Conservation (phyloP, 2,329 filamentous ascomycete genomes). For the Aspergillus sp. region DNA sequence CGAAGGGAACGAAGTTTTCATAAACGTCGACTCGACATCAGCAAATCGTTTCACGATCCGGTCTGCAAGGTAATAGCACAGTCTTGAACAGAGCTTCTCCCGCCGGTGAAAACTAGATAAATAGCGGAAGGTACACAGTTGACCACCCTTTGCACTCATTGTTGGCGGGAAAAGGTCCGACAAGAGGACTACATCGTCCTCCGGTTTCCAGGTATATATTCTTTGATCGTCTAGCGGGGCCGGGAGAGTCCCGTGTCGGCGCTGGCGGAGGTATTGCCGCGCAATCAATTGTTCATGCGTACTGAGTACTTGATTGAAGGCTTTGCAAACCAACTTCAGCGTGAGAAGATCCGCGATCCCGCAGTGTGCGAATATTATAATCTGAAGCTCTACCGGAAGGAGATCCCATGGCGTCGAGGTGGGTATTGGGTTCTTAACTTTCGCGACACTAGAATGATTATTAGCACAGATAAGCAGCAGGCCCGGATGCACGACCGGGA, state of each 20-base stretch:
- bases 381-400: constrained; percentile 43
- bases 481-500: background rate
- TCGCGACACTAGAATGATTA: constrained; percentile 20
- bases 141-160: constrained; percentile 35
- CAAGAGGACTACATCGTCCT: constrained; percentile 44
- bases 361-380: constrained; percentile 42
- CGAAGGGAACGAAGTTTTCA: constrained; percentile 33
- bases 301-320: constrained; percentile 37
- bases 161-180: constrained; percentile 44
- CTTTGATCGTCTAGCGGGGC: constrained; percentile 36
- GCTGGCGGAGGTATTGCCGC: constrained; percentile 42
- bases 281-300: constrained; percentile 41
- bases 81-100: constrained; percentile 39
- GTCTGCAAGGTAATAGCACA: constrained; percentile 43
- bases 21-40: constrained; percentile 29
- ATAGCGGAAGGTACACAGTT: constrained; percentile 44
- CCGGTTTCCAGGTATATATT: constrained; percentile 41
- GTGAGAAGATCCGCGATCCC: constrained; percentile 36
- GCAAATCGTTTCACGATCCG: constrained; percentile 41
- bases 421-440: constrained; percentile 23
- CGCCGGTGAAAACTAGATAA: constrained; percentile 37
- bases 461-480: constrained; percentile 10
- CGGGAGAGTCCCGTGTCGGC: constrained; percentile 44
- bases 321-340: constrained; percentile 40
- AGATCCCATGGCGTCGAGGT: constrained; percentile 39